Base-by-base conservation (phyloP, 176 grass and related monocot genomes). In the Cenchrus fungigraminus region DNA sequence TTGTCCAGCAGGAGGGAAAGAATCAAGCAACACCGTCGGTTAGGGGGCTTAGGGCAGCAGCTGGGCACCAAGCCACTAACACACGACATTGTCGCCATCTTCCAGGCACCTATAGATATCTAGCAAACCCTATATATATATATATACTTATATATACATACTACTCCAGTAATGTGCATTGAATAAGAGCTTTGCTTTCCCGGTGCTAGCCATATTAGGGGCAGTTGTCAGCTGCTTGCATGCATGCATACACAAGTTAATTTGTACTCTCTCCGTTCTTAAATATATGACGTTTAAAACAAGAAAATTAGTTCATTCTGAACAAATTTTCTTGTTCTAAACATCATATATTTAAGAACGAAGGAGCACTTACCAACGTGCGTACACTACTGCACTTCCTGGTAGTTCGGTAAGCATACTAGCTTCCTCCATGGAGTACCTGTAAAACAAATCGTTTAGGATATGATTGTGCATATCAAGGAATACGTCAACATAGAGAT, bases 81-180 rank as follows among this genome's bases (percentile, higher is more conserved):
- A 29, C 71, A 60, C 32, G 16, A 34, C 71, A 19, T 76, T 84
- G 66, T 71, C 79, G 66, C 54, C 32, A 31, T 56, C 32, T 22
- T 58, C 14, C 19, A 58, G 34, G 14, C 34, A 59, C 31, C 54
- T 75, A 76, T 40, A 16, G 34, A 63, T 4, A 16, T 59, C 25
- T 25, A 25, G 25, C 25, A 25, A 25, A 25, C 25, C 25, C 25
- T 25, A 25, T 25, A 63, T 4, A 16, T 59, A 57, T 16, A 51
- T 50, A 65, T 20, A 17, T 17, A 29, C 31, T 50, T 52, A 11
- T 17, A 44, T 6, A 8, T 5, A 25, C 25, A 25, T 25, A 25
- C 25, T 25, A 25, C 20, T 71, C 68, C 68, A 20, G 0, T 28
- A 62, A 9, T 67, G 31, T n/a, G 11, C 17, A 68, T 68, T 54